Evolutionary conservation across 2,329 filamentous ascomycete species (phyloP), one percentile per base, ranked within the genome.

Genomic region (Fusarium scirpi): DNA sequence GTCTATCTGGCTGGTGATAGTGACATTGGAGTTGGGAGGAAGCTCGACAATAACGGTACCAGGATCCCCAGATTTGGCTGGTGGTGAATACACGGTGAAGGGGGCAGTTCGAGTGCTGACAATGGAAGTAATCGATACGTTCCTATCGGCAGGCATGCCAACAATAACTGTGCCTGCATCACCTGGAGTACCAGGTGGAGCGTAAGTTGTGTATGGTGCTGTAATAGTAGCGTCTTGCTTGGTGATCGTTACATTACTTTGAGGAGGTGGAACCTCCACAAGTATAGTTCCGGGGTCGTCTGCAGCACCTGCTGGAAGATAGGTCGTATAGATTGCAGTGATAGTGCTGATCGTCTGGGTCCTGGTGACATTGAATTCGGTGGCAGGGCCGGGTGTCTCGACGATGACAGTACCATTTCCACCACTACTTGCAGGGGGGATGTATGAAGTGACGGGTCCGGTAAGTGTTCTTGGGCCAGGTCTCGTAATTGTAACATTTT

Each of bases 211-310:
- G n/a, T 54, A 58, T 15, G 63, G 58, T 8, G 38, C 47, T 2
- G 63, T 58, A 18, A 67, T 52, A 5, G 47, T 62, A 4, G 18
- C 45, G 18, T 53, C 44, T 7, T 48, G 32, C 11, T 60, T 22
- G n/a, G 67, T 70, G 27, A 70, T 43, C 4, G 67, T 70, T 6
- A 70, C 67, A 27, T 70, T 70, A n/a, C 58, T 48, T n/a, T 38
- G 44, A 22, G 52, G 40, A 2, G 8, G 30, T 16, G 66, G 62
- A 4, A 69, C 54, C 15, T 41, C 66, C 9, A 70, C 43, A 6
- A 70, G 53, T 9, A 70, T 24, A 16, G 67, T 70, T 40, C 67
- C 67, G 4, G 66, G 67, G 8, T 70, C 67, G 10, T 56, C 45
- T 27, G 49, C 13, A 24, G 58, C 49, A 5, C 52, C 62, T 6